Base-by-base conservation (phyloP, 371 early-diverging fungal species). In the Mortierella sp. region DNA sequence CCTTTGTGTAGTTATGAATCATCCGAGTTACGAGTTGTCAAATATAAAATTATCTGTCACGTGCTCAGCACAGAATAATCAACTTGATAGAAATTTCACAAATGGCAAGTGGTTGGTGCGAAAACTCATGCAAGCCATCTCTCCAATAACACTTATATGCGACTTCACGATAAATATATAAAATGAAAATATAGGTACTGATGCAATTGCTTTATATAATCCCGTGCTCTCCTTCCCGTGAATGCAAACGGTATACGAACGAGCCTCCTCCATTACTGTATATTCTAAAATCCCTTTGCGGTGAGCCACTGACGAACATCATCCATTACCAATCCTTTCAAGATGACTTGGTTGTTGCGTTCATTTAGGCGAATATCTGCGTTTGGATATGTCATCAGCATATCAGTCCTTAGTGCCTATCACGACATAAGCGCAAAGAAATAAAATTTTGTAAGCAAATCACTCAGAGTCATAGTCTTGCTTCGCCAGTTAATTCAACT, bases 251-350 rank as follows among this genome's bases (percentile, higher is more conserved):
- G 48, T 48, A 48, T 19, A 48, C 6, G 16, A 48, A 48, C 4
- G 6, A 48, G 7, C 6, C 6, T 4, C 6, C 19, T 19, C 21
- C 16, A 43, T 43, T 13, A 43, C 13, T 19, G 11, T 48, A n/a
- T 50, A 16, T 50, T 50, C 50, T 69, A 80, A 66, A 80, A 80
- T 3, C 81, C 81, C 66, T 80, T 80, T 72, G 66, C 66, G 55
- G 72, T 75, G 38, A 80, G 72, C 81, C 81, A 80, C 41, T 74
- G 76, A 58, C 81, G 81, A 52, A 80, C 69, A 65, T 80, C 81
- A 32, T 75, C 81, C 72, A 75, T 75, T 32, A 69, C 76, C 21
- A 71, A 36, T 13, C 76, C 81, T 65, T 75, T 75, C 57, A 80
- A 45, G 53, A 80, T 71, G 22, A 80, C 69, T 21, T 80, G 81